phyloP scores from a whole-genome alignment of 257 asterid genomes.

The Solanum pinnatisectum region DNA sequence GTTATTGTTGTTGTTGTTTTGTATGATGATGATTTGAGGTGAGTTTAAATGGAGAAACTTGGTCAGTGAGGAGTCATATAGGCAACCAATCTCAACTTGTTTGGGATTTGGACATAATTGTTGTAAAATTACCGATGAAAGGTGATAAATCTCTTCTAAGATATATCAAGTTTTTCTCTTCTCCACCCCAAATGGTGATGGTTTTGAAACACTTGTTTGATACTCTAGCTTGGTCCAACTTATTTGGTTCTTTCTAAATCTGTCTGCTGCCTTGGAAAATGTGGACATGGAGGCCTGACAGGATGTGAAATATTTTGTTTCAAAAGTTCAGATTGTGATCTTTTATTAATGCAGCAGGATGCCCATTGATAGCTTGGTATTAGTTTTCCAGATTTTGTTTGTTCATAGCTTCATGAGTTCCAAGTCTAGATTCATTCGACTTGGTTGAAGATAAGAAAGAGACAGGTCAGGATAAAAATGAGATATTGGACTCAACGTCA shows the following conservation, averaged over 20 bases:
- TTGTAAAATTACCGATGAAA: not conserved
- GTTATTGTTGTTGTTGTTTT: not conserved
- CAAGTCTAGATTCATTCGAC: not conserved
- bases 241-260: not conserved
- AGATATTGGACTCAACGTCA: not conserved
- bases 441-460: not conserved
- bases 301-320: not conserved
- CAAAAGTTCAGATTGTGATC: not conserved
- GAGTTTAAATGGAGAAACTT: not conserved
- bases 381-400: not conserved
- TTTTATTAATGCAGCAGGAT: not conserved
- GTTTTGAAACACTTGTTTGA: not conserved
- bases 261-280: not conserved
- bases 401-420: not conserved
- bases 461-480: not conserved
- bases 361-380: not conserved
- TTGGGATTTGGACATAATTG: not conserved
- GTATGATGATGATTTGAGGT: not conserved
- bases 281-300: not conserved
- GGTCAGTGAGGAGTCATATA: not conserved
- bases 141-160: not conserved
- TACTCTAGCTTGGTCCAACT: not conserved
- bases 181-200: not conserved
- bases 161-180: not conserved
- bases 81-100: not conserved